Conservation (phyloP, 78 protist species). For the Trichosphaerium sp. region DNA sequence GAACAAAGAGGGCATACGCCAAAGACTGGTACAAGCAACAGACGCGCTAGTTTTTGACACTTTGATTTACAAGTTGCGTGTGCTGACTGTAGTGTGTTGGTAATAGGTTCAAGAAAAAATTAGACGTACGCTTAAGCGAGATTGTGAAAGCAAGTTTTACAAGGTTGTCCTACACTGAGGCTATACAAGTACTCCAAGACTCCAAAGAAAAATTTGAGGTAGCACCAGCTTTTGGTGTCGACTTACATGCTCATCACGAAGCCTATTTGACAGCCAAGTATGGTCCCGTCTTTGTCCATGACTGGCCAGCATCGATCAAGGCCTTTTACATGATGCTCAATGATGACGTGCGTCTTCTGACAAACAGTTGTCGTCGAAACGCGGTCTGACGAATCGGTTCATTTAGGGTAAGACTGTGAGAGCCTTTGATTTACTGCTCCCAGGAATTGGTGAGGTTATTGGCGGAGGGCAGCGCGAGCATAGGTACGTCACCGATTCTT, state of each 20-base stretch:
- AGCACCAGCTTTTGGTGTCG: constrained; percentile 45
- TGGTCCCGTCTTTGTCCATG: constrained; percentile 44
- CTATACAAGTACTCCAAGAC: constrained; percentile 33
- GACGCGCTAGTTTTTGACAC: too few species aligned
- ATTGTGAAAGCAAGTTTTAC: constrained; percentile 3
- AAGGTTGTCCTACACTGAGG: constrained; percentile 61
- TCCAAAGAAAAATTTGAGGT: neutral
- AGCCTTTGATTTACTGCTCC: constrained; percentile 71
- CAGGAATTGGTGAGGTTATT: constrained; percentile 76
- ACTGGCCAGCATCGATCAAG: constrained; percentile 55
- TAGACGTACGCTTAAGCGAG: constrained; percentile 12
- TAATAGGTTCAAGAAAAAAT: neutral
- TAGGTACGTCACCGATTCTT: too few species aligned
- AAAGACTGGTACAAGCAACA: too few species aligned
- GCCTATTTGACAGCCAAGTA: constrained; percentile 18
- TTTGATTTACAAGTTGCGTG: too few species aligned
- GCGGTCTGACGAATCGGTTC: too few species aligned
- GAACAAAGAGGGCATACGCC: too few species aligned
- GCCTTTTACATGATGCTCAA: constrained; percentile 74
- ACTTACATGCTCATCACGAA: constrained; percentile 74
- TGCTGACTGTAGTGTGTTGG: too few species aligned
- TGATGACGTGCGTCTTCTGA: too few species aligned
- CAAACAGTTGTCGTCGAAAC: too few species aligned
- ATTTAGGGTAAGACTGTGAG: constrained; percentile 32
- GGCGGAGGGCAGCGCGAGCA: constrained; percentile 80